Evolutionary conservation across 1,284 basidiomycete genomes (phyloP), one percentile per base, ranked within the genome.

Genomic region (Ustilago loliicola): DNA sequence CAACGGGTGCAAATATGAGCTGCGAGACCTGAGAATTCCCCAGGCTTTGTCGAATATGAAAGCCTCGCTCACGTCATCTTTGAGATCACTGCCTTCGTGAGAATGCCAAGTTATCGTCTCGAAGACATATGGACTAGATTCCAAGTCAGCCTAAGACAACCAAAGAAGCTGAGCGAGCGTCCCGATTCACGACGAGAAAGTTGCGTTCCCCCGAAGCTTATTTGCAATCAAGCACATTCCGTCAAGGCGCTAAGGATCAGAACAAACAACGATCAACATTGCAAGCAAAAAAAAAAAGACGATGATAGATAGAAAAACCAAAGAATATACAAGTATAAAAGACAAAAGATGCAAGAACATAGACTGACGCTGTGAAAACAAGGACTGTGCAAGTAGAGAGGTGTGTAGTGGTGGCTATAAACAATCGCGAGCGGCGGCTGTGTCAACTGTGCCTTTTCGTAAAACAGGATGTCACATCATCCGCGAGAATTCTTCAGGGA

Each of bases 311-410:
- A 50, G 2, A 50, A 9, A 29, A 27, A 50, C 15, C 8, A 50
- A 10, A 27, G 25, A 15, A 50, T 50, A 50, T 50, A 50, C 48
- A 50, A 50, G 48, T 50, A 50, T 25, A 30, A 50, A 50, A 21
- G 6, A 47, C 17, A 47, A 21, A 50, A 29, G 6, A 50, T 50
- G 48, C 48, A 48, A 48, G 23, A 25, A 48, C n/a, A 34, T 13
- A 40, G 15, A 52, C 38, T 40, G 38, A 40, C 38, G 34, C 6
- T 6, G 17, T 2, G 38, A 7, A 23, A 42, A 30, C 17, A 21
- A 54, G 21, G 15, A 8, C 32, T 34, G 32, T 34, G 32, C 32
- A 11, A 11, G 32, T 7, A 34, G 32, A 34, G 32, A 38, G 36
- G 36, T 38, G 36, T 38, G 17, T 38, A 29, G 27, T 21, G 45